Evolutionary conservation across 1,139 yeast genomes (phyloP).

Genomic region (Sugiyamaella sp.): DNA sequence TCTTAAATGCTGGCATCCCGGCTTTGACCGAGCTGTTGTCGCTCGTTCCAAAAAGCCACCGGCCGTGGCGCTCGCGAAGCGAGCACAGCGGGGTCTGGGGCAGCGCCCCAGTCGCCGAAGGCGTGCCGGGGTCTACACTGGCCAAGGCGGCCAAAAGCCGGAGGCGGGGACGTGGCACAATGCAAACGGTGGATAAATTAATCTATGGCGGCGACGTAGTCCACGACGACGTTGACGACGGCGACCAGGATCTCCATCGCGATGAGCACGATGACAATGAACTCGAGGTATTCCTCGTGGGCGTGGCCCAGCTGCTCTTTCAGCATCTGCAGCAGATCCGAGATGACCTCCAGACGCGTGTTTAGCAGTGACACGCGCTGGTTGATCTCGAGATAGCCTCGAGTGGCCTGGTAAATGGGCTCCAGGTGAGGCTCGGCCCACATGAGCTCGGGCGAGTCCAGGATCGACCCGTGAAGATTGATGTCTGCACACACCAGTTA

Average conservation of each 20-base stretch:
- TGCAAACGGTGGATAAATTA: slow-evolving; percentile 14
- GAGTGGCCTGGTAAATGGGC: slow-evolving; percentile 94
- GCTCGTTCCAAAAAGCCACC: neutral
- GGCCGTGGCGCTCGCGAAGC: neutral
- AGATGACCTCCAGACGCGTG: slow-evolving; percentile 89
- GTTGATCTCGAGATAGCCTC: slow-evolving; percentile 92
- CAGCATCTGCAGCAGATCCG: slow-evolving; percentile 91
- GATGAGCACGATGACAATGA: slow-evolving; percentile 88
- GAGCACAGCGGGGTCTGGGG: neutral
- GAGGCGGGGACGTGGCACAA: neutral
- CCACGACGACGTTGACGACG: slow-evolving; percentile 59
- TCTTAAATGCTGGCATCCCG: too few relatives aligned
- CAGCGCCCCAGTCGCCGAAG: neutral
- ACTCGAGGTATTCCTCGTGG: slow-evolving; percentile 81
- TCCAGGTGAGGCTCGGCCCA: slow-evolving; percentile 98
- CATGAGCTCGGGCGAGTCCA: slow-evolving; percentile 96
- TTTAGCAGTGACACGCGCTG: slow-evolving; percentile 88
- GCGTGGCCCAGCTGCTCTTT: slow-evolving; percentile 96
- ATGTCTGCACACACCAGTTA: slow-evolving; percentile 44
- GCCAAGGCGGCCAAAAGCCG: slow-evolving; percentile 1
- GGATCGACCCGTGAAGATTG: slow-evolving; percentile 90
- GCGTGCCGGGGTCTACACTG: neutral
- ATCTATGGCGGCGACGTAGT: slow-evolving; percentile 33
- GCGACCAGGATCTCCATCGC: slow-evolving; percentile 93
- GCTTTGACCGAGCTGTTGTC: neutral